Evolutionary conservation across 495 filamentous ascomycete species (phyloP).

Genomic region (Penicillium soppii): DNA sequence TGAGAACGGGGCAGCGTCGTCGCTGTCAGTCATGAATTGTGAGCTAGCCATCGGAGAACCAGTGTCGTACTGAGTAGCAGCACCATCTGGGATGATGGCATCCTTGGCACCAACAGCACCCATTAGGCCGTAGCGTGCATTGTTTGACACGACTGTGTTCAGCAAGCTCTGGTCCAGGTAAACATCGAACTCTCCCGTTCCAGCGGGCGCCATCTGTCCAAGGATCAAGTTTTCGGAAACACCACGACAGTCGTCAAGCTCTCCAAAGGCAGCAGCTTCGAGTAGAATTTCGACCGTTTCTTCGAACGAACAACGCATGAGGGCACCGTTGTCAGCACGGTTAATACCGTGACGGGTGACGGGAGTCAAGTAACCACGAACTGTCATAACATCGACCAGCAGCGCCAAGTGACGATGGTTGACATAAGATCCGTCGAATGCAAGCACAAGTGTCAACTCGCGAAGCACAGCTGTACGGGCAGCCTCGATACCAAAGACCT

Average conservation of each 20-base stretch:
- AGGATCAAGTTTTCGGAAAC: constrained; percentile 99
- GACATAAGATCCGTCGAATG: constrained; percentile 98
- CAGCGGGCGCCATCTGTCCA: constrained; percentile 92
- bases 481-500: constrained; percentile 95
- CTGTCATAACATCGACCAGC: constrained; percentile 98
- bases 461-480: constrained; percentile 80
- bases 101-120: constrained; percentile 73
- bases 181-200: constrained; percentile 91
- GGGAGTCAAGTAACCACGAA: constrained; percentile 86
- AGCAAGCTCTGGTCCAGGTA: constrained; percentile 92
- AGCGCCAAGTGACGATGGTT: constrained; percentile 96
- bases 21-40: constrained; percentile 71
- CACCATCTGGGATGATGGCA: constrained; percentile 68
- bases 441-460: constrained; percentile 85
- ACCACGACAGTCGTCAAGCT: constrained; percentile 95
- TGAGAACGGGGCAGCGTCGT: constrained; percentile 81
- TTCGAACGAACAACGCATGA: constrained; percentile 99
- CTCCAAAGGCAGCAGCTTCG: constrained; percentile 89
- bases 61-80: constrained; percentile 91
- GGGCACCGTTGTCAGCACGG: constrained; percentile 90
- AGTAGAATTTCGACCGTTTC: constrained; percentile 98
- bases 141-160: constrained; percentile 89
- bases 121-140: constrained; percentile 76
- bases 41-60: constrained; percentile 84
- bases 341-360: constrained; percentile 99